These are phyloP conservation scores for Ophiocordyceps camponoti-floridani DNA, from an alignment of 2,329 filamentous ascomycete genomes.

Conservation along the genomic window DNA sequence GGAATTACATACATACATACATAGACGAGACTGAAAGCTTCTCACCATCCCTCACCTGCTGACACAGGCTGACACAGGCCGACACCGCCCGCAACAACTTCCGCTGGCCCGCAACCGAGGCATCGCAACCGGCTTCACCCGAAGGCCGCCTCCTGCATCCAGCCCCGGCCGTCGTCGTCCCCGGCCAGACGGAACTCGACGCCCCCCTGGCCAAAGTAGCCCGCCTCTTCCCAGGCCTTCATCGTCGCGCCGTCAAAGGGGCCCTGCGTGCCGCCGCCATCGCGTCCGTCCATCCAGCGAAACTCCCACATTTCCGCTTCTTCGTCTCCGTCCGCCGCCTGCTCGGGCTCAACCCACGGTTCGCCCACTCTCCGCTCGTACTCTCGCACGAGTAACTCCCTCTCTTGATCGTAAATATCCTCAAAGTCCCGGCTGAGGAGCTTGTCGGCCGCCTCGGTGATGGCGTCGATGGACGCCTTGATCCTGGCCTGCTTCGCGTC, in stretches of 20 bases:
- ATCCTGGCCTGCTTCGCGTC: constrained; percentile 46
- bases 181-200: constrained; percentile 57
- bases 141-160: constrained; percentile 34
- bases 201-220: constrained; percentile 70
- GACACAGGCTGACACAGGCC: too few relatives aligned
- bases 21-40: too few relatives aligned
- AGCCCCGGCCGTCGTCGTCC: constrained; percentile 32
- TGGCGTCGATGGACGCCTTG: constrained; percentile 56
- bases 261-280: constrained; percentile 62
- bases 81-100: not conserved
- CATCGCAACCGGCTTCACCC: constrained; percentile 15
- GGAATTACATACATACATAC: too few relatives aligned
- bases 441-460: constrained; percentile 81
- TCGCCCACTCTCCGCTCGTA: constrained; percentile 77
- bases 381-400: constrained; percentile 67
- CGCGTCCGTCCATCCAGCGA: constrained; percentile 76
- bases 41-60: too few relatives aligned
- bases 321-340: constrained; percentile 8
- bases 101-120: not conserved
- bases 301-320: constrained; percentile 54
- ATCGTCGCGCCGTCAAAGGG: constrained; percentile 76
- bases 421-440: constrained; percentile 66
- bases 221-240: constrained; percentile 78
- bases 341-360: constrained; percentile 47
- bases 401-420: constrained; percentile 82